Evolutionary conservation across 768 basidiomycete genomes (phyloP).

Genomic region (Cystofilobasidium capitatum): DNA sequence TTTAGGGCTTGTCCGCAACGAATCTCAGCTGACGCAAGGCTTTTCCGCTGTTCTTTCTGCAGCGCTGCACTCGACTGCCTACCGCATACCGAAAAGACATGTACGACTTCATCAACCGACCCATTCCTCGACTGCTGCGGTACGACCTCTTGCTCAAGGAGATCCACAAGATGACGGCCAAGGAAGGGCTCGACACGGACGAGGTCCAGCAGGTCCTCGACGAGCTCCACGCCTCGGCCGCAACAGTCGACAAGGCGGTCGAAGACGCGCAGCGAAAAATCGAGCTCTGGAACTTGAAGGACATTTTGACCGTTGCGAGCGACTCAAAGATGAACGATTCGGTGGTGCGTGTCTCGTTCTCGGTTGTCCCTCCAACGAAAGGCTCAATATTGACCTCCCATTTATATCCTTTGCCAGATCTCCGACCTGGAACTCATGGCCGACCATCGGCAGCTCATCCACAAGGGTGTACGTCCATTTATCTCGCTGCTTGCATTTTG

Average conservation of each 20-base stretch:
- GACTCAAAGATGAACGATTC: constrained; percentile 10
- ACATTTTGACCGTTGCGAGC: constrained; percentile 5
- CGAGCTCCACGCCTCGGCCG: constrained; percentile 50
- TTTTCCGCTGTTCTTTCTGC: neutral
- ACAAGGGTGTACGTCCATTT: constrained; percentile 47
- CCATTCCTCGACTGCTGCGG: constrained; percentile 78
- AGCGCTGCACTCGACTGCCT: constrained; percentile 31
- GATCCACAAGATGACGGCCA: constrained; percentile 64
- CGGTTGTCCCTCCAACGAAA: neutral
- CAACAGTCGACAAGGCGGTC: constrained; percentile 74
- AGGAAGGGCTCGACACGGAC: constrained; percentile 67
- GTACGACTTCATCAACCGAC: constrained; percentile 85
- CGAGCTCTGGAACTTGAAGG: constrained; percentile 55
- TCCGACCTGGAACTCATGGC: constrained; percentile 83
- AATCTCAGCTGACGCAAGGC: neutral
- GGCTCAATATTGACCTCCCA: neutral
- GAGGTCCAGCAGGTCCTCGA: constrained; percentile 77
- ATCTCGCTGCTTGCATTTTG: neutral
- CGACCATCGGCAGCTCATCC: constrained; percentile 69
- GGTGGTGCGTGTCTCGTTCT: neutral
- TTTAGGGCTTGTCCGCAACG: neutral
- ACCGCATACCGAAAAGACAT: constrained; percentile 77
- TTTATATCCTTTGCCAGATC: constrained; percentile 16
- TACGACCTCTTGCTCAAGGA: constrained; percentile 76
- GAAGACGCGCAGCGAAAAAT: constrained; percentile 78